phyloP scores from a whole-genome alignment of 768 basidiomycete species.

The Clitopilus hobsonii region DNA sequence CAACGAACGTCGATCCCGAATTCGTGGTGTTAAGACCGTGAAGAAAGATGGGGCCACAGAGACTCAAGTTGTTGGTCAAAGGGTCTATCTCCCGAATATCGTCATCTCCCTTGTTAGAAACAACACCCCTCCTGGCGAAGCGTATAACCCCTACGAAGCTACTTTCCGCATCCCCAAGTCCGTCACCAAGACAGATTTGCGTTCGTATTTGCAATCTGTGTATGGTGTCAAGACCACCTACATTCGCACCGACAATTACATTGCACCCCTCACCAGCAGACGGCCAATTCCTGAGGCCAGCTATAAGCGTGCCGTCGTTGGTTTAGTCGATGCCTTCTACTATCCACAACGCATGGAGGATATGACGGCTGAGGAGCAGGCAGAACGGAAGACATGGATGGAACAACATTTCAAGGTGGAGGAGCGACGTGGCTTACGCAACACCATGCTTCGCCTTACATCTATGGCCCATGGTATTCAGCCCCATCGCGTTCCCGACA shows the following conservation, averaged over 20 bases:
- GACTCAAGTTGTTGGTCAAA: constrained; percentile 66
- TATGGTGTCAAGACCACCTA: constrained; percentile 90
- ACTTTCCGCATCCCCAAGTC: constrained; percentile 90
- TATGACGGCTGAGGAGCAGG: constrained; percentile 55
- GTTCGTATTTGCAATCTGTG: constrained; percentile 77
- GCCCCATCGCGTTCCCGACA: background rate
- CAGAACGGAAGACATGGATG: constrained; percentile 54
- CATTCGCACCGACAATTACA: constrained; percentile 92
- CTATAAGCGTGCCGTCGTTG: constrained; percentile 91
- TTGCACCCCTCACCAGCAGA: constrained; percentile 49
- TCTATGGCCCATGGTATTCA: background rate
- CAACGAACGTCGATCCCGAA: constrained; percentile 54
- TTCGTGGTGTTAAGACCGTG: constrained; percentile 58
- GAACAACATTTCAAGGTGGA: constrained; percentile 56
- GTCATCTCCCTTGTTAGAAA: constrained; percentile 82
- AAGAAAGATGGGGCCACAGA: constrained; percentile 32
- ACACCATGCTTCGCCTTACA: constrained; percentile 23
- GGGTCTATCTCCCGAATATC: constrained; percentile 87
- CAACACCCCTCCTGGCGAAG: constrained; percentile 63
- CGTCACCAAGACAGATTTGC: constrained; percentile 89
- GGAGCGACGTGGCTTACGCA: constrained; percentile 24
- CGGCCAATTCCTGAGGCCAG: background rate
- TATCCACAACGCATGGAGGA: constrained; percentile 81
- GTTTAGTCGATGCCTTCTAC: constrained; percentile 90
- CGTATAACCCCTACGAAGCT: constrained; percentile 93